A percentile compares a stretch with the other conserved stretches of the same genome.
These are phyloP conservation scores for Nematodospora valgi DNA, from an alignment of 805 yeast species.

Conservation along the genomic window DNA sequence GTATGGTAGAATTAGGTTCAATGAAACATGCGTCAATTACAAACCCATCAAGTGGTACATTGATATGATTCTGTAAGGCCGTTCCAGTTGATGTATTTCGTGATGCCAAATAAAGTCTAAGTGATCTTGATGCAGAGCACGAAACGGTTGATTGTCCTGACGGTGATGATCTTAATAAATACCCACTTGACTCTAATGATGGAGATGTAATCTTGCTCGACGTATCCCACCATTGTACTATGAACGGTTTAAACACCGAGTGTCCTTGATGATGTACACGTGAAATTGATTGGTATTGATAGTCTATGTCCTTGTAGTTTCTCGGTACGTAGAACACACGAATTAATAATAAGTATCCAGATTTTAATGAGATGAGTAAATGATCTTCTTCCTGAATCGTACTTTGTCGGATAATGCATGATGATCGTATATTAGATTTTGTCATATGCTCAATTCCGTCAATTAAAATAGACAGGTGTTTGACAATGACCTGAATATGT, in stretches of 20 bases:
- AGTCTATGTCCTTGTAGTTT: slow-evolving; percentile 22
- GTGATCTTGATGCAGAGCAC: slow-evolving; percentile 30
- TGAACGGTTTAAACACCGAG: slow-evolving; percentile 36
- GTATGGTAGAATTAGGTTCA: slow-evolving; percentile 24
- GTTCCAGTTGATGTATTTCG: slow-evolving; percentile 36
- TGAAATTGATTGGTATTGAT: slow-evolving; percentile 10
- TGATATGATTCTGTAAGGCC: slow-evolving; percentile 34
- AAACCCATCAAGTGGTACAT: slow-evolving; percentile 39
- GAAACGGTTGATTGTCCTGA: slow-evolving; percentile 39
- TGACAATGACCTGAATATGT: slow-evolving; percentile 25
- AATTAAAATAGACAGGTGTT: slow-evolving; percentile 28
- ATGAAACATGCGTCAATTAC: slow-evolving; percentile 43
- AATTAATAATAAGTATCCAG: slow-evolving; percentile 39
- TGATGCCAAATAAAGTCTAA: slow-evolving; percentile 36
- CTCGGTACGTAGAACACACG: slow-evolving; percentile 37
- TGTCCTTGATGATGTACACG: slow-evolving; percentile 11
- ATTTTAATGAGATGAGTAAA: slow-evolving; percentile 33
- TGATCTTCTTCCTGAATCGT: slow-evolving; percentile 31
- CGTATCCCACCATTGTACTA: slow-evolving; percentile 50
- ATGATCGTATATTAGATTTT: slow-evolving; percentile 29
- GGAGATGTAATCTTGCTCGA: slow-evolving; percentile 11
- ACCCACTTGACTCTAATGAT: slow-evolving; percentile 18
- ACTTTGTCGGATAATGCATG: slow-evolving; percentile 19
- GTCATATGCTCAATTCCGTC: slow-evolving; percentile 27
- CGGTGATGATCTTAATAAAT: slow-evolving; percentile 29